Base-by-base conservation (phyloP, 345 rosid genomes). In the Rhizophora apiculata region DNA sequence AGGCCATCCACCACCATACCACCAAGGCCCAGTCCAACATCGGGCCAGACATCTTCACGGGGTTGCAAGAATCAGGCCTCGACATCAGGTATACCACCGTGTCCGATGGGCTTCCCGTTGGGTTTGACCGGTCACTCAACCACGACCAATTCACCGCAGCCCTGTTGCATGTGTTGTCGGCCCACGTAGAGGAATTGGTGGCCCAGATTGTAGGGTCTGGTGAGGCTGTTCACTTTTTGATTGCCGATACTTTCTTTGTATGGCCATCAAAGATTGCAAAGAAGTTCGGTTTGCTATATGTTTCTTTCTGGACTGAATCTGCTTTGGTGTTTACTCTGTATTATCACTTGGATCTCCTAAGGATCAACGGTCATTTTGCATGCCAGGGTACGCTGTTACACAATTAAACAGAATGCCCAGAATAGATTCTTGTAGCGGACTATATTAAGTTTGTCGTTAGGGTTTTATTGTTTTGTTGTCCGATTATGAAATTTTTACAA, bases 221-320 rank as follows among this genome's bases (percentile, higher is more conserved):
- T 18, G 69, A 74, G 58, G 74, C 75, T 22, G 86, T 85, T n/a
- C 81, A 70, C 65, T 87, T 86, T 55, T 67, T 93, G 81, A 84
- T 93, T 34, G 81, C 85, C 0, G 96, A 92, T 61, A 87, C 95
- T 2, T 90, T 88, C 79, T 88, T 68, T 15, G 95, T 85, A 0
- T 88, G 96, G 96, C 84, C 95, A 19, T 86, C 92, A 1, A 67
- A 75, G 79, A 76, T 90, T 32, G 90, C 96, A 0, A 79, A 67
- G 65, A 93, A 88, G 74, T 83, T 81, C 26, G 81, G 87, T 6
- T 81, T 88, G 73, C 76, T 90, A 21, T 72, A 83, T 74, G 82
- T 92, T 46, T 88, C 98, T 2, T 88, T 86, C 70, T 92, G 98
- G 96, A 90, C 95, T 2, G 91, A 92, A 75, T 83, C 96, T 60